Evolutionary conservation across 75 land plant species (phyloP), one percentile per base, ranked within the genome.

Genomic region (Pinus tabuliformis): DNA sequence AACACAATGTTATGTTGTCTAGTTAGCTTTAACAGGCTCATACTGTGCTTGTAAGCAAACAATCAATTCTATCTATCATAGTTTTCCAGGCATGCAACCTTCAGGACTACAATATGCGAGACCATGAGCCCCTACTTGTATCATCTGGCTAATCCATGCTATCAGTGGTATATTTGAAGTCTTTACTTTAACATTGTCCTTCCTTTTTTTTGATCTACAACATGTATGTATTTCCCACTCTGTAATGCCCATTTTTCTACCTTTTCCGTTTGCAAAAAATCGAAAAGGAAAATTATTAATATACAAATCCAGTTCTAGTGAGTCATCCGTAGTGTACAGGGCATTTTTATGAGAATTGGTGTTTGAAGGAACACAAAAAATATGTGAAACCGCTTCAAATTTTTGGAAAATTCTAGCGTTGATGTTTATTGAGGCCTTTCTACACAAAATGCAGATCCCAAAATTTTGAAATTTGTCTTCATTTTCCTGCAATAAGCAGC

Each of bases 1-100:
- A 20, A 92, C 99, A 88, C 99, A 97, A 73, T 95, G 78, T 73
- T 97, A 95, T 58, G 93, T 83, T 75, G 95, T 90, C 98, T 96
- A 95, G 78, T 89, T 95, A 22, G 79, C 78, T 75, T 62, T n/a
- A 56, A 93, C 83, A 59, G 98, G 96, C 37, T 93, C 86, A 83
- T 95, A 95, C 16, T 83, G 75, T 56, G 84, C 98, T 78, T 88
- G 86, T 72, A 93, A 65, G 70, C 76, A 84, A 60, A 83, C 54
- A 33, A 78, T 79, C 45, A 94, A 75, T 76, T 90, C 88, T 58
- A 85, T 77, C 63, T 86, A 88, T 39, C 86, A 73, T 39, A 61
- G 76, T 59, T 78, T 81, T 18, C 79, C 61, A 36, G 94, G 85
- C 52, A 79, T 72, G 16, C 73, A 60, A 62, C 74, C 75, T 70